Conservation (phyloP, 306 rosid species). For the Glycyrrhiza uralensis region DNA sequence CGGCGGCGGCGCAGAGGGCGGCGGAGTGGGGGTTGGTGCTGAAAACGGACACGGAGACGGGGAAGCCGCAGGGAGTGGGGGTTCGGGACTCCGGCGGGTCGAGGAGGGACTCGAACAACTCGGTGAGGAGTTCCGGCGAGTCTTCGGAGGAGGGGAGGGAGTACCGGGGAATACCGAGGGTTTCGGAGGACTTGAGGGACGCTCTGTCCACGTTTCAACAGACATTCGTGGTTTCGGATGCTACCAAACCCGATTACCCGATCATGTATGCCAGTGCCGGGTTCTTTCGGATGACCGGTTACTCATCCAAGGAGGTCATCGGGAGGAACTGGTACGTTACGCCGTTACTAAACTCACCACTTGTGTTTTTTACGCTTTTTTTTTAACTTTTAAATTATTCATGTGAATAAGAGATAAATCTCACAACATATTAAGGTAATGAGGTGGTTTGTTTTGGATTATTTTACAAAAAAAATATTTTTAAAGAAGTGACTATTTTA, state of each 20-base stretch:
- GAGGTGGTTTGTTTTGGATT: too few relatives aligned
- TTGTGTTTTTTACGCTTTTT: too few relatives aligned
- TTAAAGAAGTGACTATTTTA: too few relatives aligned
- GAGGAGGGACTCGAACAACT: conserved; percentile 58
- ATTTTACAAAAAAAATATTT: too few relatives aligned
- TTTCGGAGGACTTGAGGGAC: conserved; percentile 75
- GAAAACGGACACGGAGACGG: conserved; percentile 77
- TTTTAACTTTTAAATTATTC: too few relatives aligned
- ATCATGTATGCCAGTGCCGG: conserved; percentile 94
- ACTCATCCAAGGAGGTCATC: conserved; percentile 77
- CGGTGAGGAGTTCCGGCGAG: conserved; percentile 72
- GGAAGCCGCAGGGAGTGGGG: conserved; percentile 72
- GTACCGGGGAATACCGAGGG: conserved; percentile 57
- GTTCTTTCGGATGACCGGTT: conserved; percentile 94
- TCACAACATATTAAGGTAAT: too few relatives aligned
- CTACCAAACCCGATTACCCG: conserved; percentile 87
- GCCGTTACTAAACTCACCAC: too few relatives aligned
- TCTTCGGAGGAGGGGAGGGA: conserved; percentile 52
- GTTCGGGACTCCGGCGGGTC: conserved; percentile 68
- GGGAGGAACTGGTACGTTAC: conserved; percentile 80
- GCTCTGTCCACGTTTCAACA: conserved; percentile 88
- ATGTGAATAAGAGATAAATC: too few relatives aligned
- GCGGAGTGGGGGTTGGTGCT: conserved; percentile 97
- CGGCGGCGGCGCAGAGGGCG: conserved; percentile 65
- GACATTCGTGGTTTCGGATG: conserved; percentile 91